These are phyloP conservation scores for Nemania diffusa DNA, from an alignment of 2,329 filamentous ascomycete genomes.

Conservation along the genomic window DNA sequence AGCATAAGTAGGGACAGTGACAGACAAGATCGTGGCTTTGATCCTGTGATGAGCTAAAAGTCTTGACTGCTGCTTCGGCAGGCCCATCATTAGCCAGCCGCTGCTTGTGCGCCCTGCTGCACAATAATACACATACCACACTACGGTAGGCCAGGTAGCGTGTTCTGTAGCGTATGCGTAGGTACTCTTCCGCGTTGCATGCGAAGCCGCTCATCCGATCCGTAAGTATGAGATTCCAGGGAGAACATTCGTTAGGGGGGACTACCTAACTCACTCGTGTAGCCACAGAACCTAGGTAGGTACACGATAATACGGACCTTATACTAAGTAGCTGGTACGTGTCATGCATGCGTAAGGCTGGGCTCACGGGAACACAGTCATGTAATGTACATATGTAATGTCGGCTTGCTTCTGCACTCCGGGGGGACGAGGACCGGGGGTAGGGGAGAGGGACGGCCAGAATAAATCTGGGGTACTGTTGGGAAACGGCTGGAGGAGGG, in stretches of 20 bases:
- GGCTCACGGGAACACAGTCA: conserved; percentile 30
- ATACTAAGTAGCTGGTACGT: conserved; percentile 15
- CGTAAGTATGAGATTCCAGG: conserved; percentile 8
- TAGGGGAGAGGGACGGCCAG: background rate
- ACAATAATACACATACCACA: no score
- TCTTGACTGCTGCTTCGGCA: background rate
- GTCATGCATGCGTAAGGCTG: conserved; percentile 36
- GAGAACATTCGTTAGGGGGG: background rate
- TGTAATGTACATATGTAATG: conserved; percentile 18
- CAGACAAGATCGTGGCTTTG: conserved; percentile 7
- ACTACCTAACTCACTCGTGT: background rate
- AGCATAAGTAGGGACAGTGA: background rate
- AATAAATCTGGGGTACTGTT: conserved; percentile 38
- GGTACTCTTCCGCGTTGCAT: conserved; percentile 4
- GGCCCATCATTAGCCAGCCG: background rate
- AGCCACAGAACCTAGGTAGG: background rate
- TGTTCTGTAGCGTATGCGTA: no score
- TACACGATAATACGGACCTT: background rate
- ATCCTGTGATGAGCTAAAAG: conserved; percentile 6
- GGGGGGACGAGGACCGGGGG: conserved; percentile 23
- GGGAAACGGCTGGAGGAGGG: conserved; percentile 26
- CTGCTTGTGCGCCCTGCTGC: background rate
- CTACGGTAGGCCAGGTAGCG: background rate
- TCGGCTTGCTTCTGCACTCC: conserved; percentile 32
- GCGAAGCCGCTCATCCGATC: conserved; percentile 12